Percentiles rank a stretch among this genome's conserved stretches.
Evolutionary conservation across 495 filamentous ascomycete genomes (phyloP).

Genomic region (Rhypophila decipiens): DNA sequence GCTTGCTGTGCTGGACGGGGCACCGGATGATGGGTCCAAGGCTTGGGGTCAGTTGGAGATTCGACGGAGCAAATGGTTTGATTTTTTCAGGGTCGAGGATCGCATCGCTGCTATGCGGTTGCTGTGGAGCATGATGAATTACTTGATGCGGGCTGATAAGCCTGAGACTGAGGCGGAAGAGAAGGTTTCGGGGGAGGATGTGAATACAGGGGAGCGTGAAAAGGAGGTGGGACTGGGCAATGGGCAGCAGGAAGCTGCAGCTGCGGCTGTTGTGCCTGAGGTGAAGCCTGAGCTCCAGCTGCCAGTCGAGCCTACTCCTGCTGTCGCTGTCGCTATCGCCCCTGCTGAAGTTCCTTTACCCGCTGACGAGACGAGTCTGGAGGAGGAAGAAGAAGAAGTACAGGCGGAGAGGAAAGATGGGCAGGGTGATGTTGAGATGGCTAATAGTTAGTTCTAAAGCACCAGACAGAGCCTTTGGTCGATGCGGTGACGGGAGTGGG

Average conservation of each 20-base stretch:
- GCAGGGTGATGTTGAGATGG: background rate
- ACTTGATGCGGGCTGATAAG: slow-evolving; percentile 51
- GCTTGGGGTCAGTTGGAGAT: slow-evolving; percentile 55
- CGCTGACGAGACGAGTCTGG: slow-evolving; percentile 10
- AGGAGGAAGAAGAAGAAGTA: slow-evolving; percentile 32
- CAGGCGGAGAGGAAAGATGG: background rate
- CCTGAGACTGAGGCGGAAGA: slow-evolving; percentile 6
- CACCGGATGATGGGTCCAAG: slow-evolving; percentile 13
- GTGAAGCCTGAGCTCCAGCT: too few relatives aligned
- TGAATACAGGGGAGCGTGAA: slow-evolving; percentile 6
- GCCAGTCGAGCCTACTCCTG: too few relatives aligned
- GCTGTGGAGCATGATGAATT: slow-evolving; percentile 72
- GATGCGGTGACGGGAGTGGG: too few relatives aligned
- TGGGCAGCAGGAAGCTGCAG: too few relatives aligned
- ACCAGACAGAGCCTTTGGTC: too few relatives aligned
- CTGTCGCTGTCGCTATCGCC: too few relatives aligned
- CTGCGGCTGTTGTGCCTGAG: too few relatives aligned
- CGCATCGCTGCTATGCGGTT: slow-evolving; percentile 63
- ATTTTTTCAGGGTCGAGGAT: slow-evolving; percentile 63
- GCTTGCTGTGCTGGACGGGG: slow-evolving; percentile 45
- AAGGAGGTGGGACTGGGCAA: too few relatives aligned
- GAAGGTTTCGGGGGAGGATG: slow-evolving; percentile 32
- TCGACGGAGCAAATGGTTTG: slow-evolving; percentile 69
- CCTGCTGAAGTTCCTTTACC: too few relatives aligned
- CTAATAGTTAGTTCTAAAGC: background rate